These are phyloP conservation scores for Cutaneotrichosporon cyanovorans DNA, from an alignment of 1,284 basidiomycete species.

Conservation along the genomic window DNA sequence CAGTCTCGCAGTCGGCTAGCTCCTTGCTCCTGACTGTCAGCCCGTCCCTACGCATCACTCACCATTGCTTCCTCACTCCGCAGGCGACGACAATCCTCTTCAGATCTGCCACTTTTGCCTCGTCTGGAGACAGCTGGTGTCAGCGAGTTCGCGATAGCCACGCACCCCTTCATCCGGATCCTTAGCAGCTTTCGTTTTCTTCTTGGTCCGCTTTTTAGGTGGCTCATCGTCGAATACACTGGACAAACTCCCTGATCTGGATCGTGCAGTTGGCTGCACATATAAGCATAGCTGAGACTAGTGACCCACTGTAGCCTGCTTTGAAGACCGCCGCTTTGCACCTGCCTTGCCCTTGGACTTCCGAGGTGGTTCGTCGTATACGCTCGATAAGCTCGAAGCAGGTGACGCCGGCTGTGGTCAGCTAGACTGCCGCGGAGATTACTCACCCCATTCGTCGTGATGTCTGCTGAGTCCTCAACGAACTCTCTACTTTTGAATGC, in stretches of 20 bases:
- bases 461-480: no score
- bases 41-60: conserved; percentile 18
- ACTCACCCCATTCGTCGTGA: neutral
- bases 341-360: conserved; percentile 6
- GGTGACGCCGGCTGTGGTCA: conserved; percentile 5
- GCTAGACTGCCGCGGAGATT: neutral
- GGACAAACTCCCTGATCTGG: conserved; percentile 7
- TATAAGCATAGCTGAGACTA: neutral
- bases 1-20: conserved; percentile 55
- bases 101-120: conserved; percentile 35
- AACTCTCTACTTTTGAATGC: no score
- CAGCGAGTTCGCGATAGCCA: neutral
- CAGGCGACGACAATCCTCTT: conserved; percentile 61
- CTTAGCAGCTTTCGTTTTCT: conserved; percentile 18
- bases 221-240: conserved; percentile 14
- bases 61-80: conserved; percentile 73
- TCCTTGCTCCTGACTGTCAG: conserved; percentile 51
- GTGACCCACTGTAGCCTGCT: conserved; percentile 4
- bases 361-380: conserved; percentile 12
- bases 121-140: conserved; percentile 30
- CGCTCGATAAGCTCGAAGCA: conserved; percentile 12
- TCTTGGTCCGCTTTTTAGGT: neutral
- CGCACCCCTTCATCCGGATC: conserved; percentile 33
- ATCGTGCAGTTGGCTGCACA: no score
- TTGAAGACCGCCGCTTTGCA: conserved; percentile 28